Evolutionary conservation across 306 rosid genomes (phyloP).

Genomic region (Casuarina equisetifolia): DNA sequence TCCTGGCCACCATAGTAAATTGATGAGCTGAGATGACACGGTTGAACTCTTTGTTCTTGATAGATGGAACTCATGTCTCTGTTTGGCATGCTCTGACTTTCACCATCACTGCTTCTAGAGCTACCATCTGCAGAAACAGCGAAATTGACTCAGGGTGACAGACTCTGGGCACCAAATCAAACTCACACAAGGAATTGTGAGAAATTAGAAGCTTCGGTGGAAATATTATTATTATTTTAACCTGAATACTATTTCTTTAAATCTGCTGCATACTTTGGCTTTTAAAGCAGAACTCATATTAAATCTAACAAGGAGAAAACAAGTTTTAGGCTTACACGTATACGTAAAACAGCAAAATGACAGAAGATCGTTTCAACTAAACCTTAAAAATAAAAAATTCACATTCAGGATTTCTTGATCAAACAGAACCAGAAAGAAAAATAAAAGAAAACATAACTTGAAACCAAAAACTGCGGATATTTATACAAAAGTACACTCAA

Average conservation of each 20-base stretch:
- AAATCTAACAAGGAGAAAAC: neutral
- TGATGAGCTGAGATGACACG: slow-evolving; percentile 89
- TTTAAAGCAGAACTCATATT: neutral
- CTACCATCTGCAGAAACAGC: slow-evolving; percentile 41
- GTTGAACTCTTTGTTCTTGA: slow-evolving; percentile 72
- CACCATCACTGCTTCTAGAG: slow-evolving; percentile 37
- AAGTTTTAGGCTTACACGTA: neutral
- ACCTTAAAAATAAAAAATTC: neutral
- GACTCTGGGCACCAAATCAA: neutral
- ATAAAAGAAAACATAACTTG: neutral
- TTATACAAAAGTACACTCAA: neutral
- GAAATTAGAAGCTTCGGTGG: neutral
- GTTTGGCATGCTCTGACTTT: slow-evolving; percentile 36
- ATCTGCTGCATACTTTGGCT: slow-evolving; percentile 7
- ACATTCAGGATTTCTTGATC: neutral
- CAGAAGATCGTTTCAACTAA: neutral
- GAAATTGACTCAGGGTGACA: neutral
- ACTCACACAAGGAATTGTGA: slow-evolving; percentile 1
- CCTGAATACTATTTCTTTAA: neutral
- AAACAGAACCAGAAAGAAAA: neutral
- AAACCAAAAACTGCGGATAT: neutral
- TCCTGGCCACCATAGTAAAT: slow-evolving; percentile 96
- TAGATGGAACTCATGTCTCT: slow-evolving; percentile 55
- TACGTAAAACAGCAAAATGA: neutral
- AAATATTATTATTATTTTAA: neutral